Conservation (phyloP, 2,329 filamentous ascomycete species). For the Ploettnerulaceae sp. region DNA sequence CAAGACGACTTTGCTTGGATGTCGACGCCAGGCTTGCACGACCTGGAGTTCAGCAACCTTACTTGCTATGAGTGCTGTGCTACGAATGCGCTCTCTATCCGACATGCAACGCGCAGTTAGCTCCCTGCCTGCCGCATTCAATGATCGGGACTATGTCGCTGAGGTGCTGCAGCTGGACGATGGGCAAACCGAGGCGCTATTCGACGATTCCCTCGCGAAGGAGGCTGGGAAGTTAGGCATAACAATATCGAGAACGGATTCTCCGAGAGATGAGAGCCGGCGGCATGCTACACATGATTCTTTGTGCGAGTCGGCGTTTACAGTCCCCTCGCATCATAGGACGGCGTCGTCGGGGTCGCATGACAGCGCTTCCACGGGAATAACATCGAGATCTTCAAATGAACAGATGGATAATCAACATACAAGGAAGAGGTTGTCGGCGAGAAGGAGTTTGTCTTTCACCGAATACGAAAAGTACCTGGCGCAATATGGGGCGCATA, state of each 20-base stretch:
- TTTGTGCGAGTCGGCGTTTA: slow-evolving; percentile 25
- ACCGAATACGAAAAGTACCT: slow-evolving; percentile 32
- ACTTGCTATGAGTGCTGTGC: slow-evolving; percentile 21
- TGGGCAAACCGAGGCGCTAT: slow-evolving; percentile 24
- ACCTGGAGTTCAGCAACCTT: slow-evolving; percentile 9
- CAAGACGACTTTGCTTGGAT: slow-evolving; percentile 12
- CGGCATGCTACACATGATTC: slow-evolving; percentile 18
- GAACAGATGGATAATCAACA: slow-evolving; percentile 18
- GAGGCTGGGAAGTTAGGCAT: slow-evolving; percentile 31
- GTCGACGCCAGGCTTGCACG: slow-evolving; percentile 15
- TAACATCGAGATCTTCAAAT: slow-evolving; percentile 29
- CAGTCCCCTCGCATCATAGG: slow-evolving; percentile 24
- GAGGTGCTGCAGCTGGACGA: slow-evolving; percentile 31
- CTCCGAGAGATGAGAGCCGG: slow-evolving; percentile 10
- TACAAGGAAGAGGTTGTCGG: slow-evolving; percentile 15
- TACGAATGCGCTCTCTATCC: slow-evolving; percentile 23
- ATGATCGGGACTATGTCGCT: slow-evolving; percentile 27
- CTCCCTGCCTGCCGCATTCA: slow-evolving; percentile 22
- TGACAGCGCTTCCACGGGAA: slow-evolving; percentile 26
- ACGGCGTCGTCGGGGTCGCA: slow-evolving; percentile 28
- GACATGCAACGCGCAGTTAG: slow-evolving; percentile 20
- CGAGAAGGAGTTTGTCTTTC: slow-evolving; percentile 29
- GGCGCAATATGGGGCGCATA: slow-evolving; percentile 21
- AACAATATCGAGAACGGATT: slow-evolving; percentile 20
- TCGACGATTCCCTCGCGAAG: slow-evolving; percentile 25